These are phyloP conservation scores for Fusarium sp. DNA, from an alignment of 2,329 filamentous ascomycete genomes.

Conservation along the genomic window DNA sequence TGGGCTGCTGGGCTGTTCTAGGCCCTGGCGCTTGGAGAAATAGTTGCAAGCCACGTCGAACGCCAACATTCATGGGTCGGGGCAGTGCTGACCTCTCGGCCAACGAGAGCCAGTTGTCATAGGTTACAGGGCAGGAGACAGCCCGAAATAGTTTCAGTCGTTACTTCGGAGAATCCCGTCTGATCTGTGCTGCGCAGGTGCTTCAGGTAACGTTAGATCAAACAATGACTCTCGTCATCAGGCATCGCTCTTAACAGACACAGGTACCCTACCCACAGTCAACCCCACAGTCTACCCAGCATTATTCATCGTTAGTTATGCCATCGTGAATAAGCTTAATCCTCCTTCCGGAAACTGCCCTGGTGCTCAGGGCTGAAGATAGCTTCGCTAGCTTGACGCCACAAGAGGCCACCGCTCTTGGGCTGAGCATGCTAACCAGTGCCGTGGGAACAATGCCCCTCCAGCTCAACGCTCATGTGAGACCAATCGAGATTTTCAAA, in stretches of 20 bases:
- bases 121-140: neutral
- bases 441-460: constrained; percentile 9
- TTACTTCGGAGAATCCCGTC: no score
- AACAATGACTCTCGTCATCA: no score
- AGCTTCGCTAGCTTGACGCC: constrained; percentile 26
- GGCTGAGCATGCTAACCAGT: constrained; percentile 17
- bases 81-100: constrained; percentile 27
- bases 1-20: constrained; percentile 27
- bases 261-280: no score
- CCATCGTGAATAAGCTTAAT: constrained; percentile 13
- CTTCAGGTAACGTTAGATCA: no score
- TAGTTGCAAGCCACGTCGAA: constrained; percentile 26
- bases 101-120: constrained; percentile 1
- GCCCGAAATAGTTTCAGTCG: no score
- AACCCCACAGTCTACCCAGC: no score
- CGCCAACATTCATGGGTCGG: neutral
- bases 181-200: no score
- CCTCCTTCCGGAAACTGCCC: neutral
- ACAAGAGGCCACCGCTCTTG: neutral
- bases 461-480: no score
- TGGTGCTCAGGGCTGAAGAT: constrained; percentile 10
- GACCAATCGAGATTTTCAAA: neutral
- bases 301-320: no score
- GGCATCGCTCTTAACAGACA: no score
- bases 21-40: constrained; percentile 18